Percentiles rank a stretch among this genome's conserved stretches.
Evolutionary conservation across 2,329 filamentous ascomycete genomes (phyloP).

Genomic region (Cladophialophora bantiana): DNA sequence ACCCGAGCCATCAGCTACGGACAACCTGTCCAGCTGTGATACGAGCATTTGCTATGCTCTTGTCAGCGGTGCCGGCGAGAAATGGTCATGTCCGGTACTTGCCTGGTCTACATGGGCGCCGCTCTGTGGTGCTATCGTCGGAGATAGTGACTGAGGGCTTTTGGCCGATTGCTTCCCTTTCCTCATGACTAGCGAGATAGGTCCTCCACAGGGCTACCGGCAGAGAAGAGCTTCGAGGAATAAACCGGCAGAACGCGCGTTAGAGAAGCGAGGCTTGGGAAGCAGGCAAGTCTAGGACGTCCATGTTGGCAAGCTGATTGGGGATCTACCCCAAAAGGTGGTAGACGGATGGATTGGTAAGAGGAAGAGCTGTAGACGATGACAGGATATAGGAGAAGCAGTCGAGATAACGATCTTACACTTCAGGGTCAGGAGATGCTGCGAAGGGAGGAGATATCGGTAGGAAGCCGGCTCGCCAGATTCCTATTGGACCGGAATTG

Average conservation of each 20-base stretch:
- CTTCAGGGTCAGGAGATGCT: not conserved
- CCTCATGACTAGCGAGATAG: not conserved
- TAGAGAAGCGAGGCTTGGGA: constrained; percentile 27
- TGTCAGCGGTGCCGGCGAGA: not conserved
- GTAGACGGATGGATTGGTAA: not conserved
- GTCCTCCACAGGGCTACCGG: not conserved
- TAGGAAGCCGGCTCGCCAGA: not conserved
- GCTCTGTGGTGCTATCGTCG: not conserved
- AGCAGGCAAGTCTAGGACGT: constrained; percentile 15
- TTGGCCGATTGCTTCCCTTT: not conserved
- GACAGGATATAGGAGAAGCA: not conserved
- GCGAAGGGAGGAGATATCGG: not conserved
- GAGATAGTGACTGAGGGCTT: not conserved
- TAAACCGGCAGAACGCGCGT: not conserved
- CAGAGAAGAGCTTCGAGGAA: not conserved
- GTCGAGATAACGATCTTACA: not conserved
- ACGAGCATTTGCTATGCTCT: not conserved
- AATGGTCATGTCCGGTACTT: not conserved
- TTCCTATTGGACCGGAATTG: not conserved
- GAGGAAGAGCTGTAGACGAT: not conserved
- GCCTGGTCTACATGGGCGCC: not conserved
- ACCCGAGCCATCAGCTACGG: not conserved
- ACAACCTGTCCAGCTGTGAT: not conserved
- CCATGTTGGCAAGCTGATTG: constrained; percentile 10
- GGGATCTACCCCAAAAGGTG: not conserved